These are phyloP conservation scores for Raffaelea albimanens DNA, from an alignment of 2,329 filamentous ascomycete genomes.

Conservation along the genomic window DNA sequence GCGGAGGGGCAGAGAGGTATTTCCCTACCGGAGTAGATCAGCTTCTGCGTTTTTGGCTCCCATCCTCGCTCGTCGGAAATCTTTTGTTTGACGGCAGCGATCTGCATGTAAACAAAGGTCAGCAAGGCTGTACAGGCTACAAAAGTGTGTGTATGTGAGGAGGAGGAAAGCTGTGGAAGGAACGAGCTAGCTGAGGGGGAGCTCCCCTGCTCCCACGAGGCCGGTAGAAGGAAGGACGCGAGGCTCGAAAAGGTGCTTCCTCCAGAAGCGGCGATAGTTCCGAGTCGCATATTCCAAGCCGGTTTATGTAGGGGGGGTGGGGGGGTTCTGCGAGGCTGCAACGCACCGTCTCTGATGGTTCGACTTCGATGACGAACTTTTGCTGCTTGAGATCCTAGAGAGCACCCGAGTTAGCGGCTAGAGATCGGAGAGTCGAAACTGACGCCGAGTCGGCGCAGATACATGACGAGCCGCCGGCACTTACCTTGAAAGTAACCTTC, in stretches of 20 bases:
- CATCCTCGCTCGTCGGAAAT: slow-evolving; percentile 89
- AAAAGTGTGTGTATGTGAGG: slow-evolving; percentile 4
- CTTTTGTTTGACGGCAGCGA: slow-evolving; percentile 85
- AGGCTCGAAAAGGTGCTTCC: too few relatives aligned
- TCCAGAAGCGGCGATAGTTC: too few relatives aligned
- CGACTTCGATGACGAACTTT: slow-evolving; percentile 93
- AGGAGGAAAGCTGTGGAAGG: too few relatives aligned
- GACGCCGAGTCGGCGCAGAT: background rate
- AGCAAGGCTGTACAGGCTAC: slow-evolving; percentile 1
- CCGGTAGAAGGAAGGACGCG: too few relatives aligned
- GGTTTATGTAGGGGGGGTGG: too few relatives aligned
- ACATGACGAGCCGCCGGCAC: slow-evolving; percentile 15
- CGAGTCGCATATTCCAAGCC: too few relatives aligned
- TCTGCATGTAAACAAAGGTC: slow-evolving; percentile 37
- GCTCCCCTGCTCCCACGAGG: too few relatives aligned
- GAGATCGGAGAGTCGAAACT: too few relatives aligned
- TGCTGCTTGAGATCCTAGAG: slow-evolving; percentile 94
- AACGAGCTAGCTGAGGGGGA: background rate
- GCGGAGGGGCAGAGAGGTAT: background rate
- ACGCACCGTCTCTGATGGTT: slow-evolving; percentile 82
- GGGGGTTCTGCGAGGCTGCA: too few relatives aligned
- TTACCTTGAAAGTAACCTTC: slow-evolving; percentile 61
- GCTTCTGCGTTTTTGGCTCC: slow-evolving; percentile 82
- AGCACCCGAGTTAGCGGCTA: slow-evolving; percentile 10
- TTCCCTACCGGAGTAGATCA: slow-evolving; percentile 88